Base-by-base conservation (phyloP, 2,329 filamentous ascomycete genomes). In the Pseudogymnoascus sp. region DNA sequence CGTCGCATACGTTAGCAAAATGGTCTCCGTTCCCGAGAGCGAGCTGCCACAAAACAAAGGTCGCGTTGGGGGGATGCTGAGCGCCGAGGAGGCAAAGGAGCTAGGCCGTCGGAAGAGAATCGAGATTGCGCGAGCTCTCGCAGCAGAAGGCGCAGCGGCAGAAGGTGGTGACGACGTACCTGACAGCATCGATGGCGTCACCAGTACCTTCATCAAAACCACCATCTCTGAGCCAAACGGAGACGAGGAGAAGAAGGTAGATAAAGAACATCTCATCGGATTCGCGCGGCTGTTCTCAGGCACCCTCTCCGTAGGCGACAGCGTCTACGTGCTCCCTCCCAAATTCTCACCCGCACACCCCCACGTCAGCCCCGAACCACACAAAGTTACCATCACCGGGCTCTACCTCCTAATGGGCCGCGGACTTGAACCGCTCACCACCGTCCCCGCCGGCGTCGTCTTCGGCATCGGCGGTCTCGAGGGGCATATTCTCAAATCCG, bases 341-440 rank as follows among this genome's bases (percentile, higher is more conserved):
- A 99, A 97, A 69, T 99, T 95, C 80, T 90, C 90, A 0, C 93
- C 95, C 0, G 88, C 88, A 2, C 81, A 88, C 60, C 89, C 91
- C 1, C 82, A 91, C 67, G 84, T 85, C 15, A 78, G 81, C 15
- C 90, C 92, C 0, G 84, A 87, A 67, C 92, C 93, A 0, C 83
- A 89, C 68, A 92, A 93, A 72, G 87, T 96, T 38, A 93, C 86
- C 0, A 87, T 99, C 60, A 93, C 88, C 15, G 90, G 90, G 1
- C 80, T 99, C 2, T 99, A 99, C 75, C 87, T 99, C 73, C 85
- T 99, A 62, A 99, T 99, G 95, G 95, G 95, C 31, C 84, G 93
- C 64, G 89, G 89, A 64, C 79, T 99, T 4, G 93, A 97, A 72
- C 83, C 88, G 1, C 83, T 99, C 0, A 83, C 85, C 15, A 89